Evolutionary conservation across 78 protist genomes (phyloP).

Genomic region (Chrysochromulina parva): DNA sequence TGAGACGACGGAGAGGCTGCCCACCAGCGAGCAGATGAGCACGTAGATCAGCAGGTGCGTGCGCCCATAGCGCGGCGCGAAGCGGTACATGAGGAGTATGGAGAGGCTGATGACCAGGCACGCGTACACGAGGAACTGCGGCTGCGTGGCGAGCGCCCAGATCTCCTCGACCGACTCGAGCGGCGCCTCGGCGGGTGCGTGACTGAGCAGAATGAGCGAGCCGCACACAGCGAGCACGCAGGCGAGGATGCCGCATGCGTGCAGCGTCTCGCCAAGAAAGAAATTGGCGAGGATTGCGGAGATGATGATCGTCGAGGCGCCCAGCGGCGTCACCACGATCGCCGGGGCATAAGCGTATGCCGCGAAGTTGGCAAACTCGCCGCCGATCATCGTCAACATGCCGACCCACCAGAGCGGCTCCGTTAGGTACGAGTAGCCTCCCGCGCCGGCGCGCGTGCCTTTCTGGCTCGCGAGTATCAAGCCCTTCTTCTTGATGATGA

Average conservation of each 20-base stretch:
- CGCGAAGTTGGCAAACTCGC: conserved; percentile 27
- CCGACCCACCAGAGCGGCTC: conserved; percentile 41
- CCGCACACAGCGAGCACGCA: conserved; percentile 7
- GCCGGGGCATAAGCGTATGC: conserved; percentile 44
- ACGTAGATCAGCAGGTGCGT: not conserved
- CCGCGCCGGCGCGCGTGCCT: not conserved
- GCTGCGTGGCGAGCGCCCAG: not conserved
- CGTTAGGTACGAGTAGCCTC: conserved; percentile 7
- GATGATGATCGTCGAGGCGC: conserved; percentile 14
- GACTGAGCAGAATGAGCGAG: not conserved
- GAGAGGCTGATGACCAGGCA: not conserved
- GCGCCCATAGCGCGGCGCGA: conserved; percentile 3
- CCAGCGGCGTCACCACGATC: conserved; percentile 36
- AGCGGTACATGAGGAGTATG: not conserved
- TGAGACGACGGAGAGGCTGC: conserved; percentile 15
- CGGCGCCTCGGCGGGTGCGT: not conserved
- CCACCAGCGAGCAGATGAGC: conserved; percentile 27
- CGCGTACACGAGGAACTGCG: not conserved
- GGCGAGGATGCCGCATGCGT: not conserved
- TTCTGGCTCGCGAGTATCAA: not conserved
- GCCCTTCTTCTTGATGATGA: conserved; percentile 37
- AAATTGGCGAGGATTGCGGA: not conserved
- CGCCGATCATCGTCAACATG: not conserved
- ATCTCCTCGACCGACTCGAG: not conserved
- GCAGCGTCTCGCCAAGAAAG: not conserved